Evolutionary conservation across 306 rosid species (phyloP).

Genomic region (Arachis stenosperma): DNA sequence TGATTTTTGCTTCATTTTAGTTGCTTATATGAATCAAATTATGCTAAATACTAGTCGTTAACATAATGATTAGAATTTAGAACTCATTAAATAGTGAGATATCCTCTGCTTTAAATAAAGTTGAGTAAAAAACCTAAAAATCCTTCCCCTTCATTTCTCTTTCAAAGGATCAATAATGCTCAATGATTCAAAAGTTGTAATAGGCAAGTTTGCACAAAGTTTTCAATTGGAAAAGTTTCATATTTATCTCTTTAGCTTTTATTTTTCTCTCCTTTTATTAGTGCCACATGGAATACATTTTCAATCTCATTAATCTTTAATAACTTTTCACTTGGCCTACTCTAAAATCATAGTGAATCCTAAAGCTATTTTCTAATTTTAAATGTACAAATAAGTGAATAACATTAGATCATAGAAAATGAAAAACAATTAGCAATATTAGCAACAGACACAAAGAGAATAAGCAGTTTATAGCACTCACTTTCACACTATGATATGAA

Average conservation of each 20-base stretch:
- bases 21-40: not conserved
- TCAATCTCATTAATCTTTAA: too few species aligned
- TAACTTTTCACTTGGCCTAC: too few species aligned
- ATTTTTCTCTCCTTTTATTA: not conserved
- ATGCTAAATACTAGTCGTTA: not conserved
- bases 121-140: not conserved
- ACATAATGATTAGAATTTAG: not conserved
- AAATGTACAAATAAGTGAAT: too few species aligned
- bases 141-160: not conserved
- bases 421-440: conserved; percentile 13
- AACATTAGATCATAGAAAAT: not conserved
- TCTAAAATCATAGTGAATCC: too few species aligned
- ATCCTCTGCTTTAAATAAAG: not conserved
- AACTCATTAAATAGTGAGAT: not conserved
- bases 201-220: not conserved
- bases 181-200: not conserved
- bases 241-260: not conserved
- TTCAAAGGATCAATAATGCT: not conserved
- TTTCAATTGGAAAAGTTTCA: not conserved
- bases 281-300: too few species aligned
- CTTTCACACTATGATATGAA: conserved; percentile 17
- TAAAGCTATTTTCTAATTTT: too few species aligned
- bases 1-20: not conserved
- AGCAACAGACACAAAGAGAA: not conserved
- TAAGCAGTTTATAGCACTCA: conserved; percentile 25